Evolutionary conservation across 2,329 filamentous ascomycete species (phyloP).

Genomic region (Didymellaceae sp.): DNA sequence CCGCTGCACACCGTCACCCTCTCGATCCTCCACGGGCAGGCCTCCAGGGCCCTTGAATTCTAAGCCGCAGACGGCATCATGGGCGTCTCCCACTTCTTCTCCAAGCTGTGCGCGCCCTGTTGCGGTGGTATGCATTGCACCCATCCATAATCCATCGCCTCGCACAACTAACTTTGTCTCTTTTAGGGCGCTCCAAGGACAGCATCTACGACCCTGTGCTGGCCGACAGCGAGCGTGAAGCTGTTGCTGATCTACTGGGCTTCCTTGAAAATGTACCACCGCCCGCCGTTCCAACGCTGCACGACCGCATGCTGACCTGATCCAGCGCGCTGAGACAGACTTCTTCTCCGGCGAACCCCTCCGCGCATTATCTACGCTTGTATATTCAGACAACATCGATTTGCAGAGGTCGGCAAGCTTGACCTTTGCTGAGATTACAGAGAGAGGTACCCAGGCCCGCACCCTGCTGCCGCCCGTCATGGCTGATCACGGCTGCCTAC

Average conservation of each 20-base stretch:
- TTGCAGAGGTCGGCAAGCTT: slow-evolving; percentile 95
- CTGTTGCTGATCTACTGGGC: slow-evolving; percentile 91
- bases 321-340: slow-evolving; percentile 90
- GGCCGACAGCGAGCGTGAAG: slow-evolving; percentile 94
- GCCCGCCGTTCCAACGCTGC: slow-evolving; percentile 8
- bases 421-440: slow-evolving; percentile 98
- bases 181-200: slow-evolving; percentile 54
- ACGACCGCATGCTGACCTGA: slow-evolving; percentile 40
- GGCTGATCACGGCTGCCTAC: slow-evolving; percentile 49
- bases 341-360: slow-evolving; percentile 98
- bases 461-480: slow-evolving; percentile 1
- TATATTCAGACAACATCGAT: slow-evolving; percentile 98
- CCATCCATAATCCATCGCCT: slow-evolving; percentile 3
- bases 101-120: slow-evolving; percentile 47
- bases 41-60: slow-evolving; percentile 26
- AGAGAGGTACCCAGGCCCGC: slow-evolving; percentile 72
- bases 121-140: slow-evolving; percentile 44
- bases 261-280: slow-evolving; percentile 88
- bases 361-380: slow-evolving; percentile 89
- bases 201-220: slow-evolving; percentile 67
- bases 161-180: slow-evolving; percentile 25
- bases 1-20: slow-evolving; percentile 24
- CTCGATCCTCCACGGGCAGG: slow-evolving; percentile 12
- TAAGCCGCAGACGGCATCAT: slow-evolving; percentile 36
- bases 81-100: slow-evolving; percentile 47